Percentiles rank a stretch among this genome's conserved stretches.
Conservation (phyloP, 371 early-diverging fungal species). For the Mortierella sp. region DNA sequence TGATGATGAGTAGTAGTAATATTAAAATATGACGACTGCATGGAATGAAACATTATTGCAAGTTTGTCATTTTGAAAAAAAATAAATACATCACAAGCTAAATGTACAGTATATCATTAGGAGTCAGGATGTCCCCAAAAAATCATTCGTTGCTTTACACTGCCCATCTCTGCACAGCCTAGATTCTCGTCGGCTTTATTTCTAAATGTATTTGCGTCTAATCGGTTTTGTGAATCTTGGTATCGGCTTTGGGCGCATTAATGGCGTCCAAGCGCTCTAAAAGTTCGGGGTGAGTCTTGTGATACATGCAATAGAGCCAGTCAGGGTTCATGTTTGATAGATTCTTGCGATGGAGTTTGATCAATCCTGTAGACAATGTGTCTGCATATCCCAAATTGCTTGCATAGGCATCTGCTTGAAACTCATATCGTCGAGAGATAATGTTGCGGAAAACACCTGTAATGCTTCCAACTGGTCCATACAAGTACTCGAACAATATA, state of each 20-base stretch:
- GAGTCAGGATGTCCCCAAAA: no score
- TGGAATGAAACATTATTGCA: background rate
- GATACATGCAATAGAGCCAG: conserved; percentile 91
- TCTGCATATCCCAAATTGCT: conserved; percentile 87
- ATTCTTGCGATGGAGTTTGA: conserved; percentile 96
- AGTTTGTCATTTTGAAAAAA: background rate
- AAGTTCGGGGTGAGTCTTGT: conserved; percentile 95
- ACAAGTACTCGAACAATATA: conserved; percentile 85
- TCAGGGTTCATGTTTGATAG: conserved; percentile 91
- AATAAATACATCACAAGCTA: background rate
- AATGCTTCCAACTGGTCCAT: conserved; percentile 83
- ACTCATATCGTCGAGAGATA: conserved; percentile 91
- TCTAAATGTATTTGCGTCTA: no score
- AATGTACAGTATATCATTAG: conserved; percentile 4
- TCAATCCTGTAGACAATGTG: conserved; percentile 83
- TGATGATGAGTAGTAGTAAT: conserved; percentile 25
- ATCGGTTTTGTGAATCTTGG: no score
- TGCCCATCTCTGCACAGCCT: no score
- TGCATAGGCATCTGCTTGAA: conserved; percentile 97
- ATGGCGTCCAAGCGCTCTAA: conserved; percentile 90
- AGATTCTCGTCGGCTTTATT: no score
- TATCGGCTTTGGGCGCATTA: conserved; percentile 6
- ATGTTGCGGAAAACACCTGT: conserved; percentile 84
- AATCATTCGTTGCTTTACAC: no score
- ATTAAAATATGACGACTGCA: background rate